Evolutionary conservation across 1,284 basidiomycete genomes (phyloP), one percentile per base, ranked within the genome.

Genomic region (Marasmius oreades): DNA sequence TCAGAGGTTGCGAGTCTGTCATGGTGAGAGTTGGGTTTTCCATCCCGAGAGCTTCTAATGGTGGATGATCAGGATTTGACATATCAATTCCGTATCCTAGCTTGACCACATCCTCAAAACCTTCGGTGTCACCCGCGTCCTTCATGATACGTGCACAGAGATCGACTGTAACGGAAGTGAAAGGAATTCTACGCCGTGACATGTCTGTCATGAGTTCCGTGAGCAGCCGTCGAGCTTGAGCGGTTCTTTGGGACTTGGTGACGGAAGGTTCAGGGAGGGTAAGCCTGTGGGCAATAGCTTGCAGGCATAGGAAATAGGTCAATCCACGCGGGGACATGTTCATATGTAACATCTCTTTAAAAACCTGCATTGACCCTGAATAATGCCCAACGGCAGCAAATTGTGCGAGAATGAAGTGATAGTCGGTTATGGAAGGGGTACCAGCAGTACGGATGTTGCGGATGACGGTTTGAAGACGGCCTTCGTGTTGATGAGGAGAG

Each of bases 21-120:
- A 53, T 65, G 58, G 42, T 55, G 56, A 16, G 63, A 57, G 42
- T 55, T 48, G 50, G 60, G 47, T 56, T 57, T 44, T 44, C 52
- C 57, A 63, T 60, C 64, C 71, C 65, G 55, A 71, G 26, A 46
- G 70, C 69, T 59, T 83, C 78, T 55, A 85, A 57, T 3, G 84
- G 78, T 24, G 77, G 71, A 44, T 80, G 75, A 63, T 92, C 90
- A 0, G 88, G 88, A 64, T 84, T 85, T 11, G 78, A 74, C 51
- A 92, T 66, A 69, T 92, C 90, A 55, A 92, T 78, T 0, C 84
- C 88, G 65, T 91, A 92, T 18, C 78, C 82, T 61, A 78, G 69
- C 63, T 79, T 83, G 72, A 91, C 68, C 33, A 90, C 70, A 16
- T 70, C 66, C 55, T 82, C 75, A 66, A 88, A 87, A 0, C 73